A percentile compares a stretch with the other conserved stretches of the same genome.
These are phyloP conservation scores for Heracleum sosnowskyi DNA, from an alignment of 129 eudicot genomes.

Conservation along the genomic window DNA sequence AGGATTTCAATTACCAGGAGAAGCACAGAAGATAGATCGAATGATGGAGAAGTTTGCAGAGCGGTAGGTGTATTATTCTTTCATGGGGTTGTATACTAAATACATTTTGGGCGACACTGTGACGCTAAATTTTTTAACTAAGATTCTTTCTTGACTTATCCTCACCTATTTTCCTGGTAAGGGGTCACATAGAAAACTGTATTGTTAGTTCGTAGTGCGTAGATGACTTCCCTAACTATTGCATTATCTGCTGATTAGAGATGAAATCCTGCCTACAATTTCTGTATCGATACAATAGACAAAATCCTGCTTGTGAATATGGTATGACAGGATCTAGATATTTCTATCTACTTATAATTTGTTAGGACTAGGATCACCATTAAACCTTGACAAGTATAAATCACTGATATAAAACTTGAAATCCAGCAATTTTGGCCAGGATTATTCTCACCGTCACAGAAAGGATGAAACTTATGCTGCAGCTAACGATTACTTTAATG, in stretches of 20 bases:
- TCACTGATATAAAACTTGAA: neutral
- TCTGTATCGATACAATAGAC: neutral
- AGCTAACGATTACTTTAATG: neutral
- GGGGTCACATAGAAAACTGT: neutral
- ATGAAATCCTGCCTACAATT: neutral
- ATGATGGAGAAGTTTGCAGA: slow-evolving; percentile 98
- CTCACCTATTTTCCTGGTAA: neutral
- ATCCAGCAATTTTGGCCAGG: neutral
- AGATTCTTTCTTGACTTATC: neutral
- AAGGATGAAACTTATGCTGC: neutral
- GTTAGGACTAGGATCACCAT: neutral
- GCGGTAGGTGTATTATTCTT: slow-evolving; percentile 50
- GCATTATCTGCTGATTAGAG: neutral
- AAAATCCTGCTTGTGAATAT: neutral
- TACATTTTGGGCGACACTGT: neutral
- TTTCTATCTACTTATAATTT: neutral
- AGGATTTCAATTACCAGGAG: slow-evolving; percentile 98
- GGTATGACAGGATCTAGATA: neutral
- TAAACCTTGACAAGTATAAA: neutral
- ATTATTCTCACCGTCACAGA: neutral
- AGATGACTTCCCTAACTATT: neutral
- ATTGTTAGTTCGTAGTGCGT: neutral
- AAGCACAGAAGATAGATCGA: slow-evolving; percentile 96
- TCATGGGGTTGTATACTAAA: slow-evolving; percentile 9
- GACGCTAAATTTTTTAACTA: neutral